These are phyloP conservation scores for Fonsecaea nubica DNA, from an alignment of 2,329 filamentous ascomycete species.

Conservation along the genomic window DNA sequence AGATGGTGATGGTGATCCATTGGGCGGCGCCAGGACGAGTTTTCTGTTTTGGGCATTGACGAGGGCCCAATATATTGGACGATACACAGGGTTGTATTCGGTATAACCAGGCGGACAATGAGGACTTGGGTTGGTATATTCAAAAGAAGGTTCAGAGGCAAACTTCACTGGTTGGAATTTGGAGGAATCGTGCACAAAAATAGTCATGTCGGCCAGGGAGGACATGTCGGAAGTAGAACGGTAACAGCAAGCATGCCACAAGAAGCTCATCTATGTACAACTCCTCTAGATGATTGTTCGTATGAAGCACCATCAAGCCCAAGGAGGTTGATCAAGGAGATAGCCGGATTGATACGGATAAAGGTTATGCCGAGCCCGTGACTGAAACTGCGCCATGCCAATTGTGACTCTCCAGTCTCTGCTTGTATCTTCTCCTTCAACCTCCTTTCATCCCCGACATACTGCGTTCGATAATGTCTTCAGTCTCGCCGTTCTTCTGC, in stretches of 20 bases:
- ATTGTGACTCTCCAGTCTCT: not conserved
- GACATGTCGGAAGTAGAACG: not conserved
- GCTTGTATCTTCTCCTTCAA: not conserved
- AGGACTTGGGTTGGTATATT: not conserved
- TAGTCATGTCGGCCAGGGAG: not conserved
- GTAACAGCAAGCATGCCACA: not conserved
- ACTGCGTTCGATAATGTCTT: not conserved
- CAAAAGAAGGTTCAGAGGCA: not conserved
- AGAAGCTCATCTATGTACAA: not conserved
- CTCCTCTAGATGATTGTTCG: not conserved
- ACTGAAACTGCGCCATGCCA: not conserved
- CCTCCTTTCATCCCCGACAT: not conserved
- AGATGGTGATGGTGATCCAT: not conserved
- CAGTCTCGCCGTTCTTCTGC: not conserved
- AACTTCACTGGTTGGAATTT: not conserved
- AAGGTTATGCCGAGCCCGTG: not conserved
- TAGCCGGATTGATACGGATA: not conserved
- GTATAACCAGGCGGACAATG: not conserved
- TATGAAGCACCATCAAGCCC: not conserved
- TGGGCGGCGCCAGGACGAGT: not conserved
- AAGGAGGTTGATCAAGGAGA: too few species aligned
- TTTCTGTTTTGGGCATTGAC: not conserved
- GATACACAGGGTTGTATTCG: not conserved
- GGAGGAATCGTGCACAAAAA: not conserved
- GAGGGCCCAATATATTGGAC: not conserved